phyloP scores from a whole-genome alignment of 129 eudicot species.

The Centrapalus pauciflorus region DNA sequence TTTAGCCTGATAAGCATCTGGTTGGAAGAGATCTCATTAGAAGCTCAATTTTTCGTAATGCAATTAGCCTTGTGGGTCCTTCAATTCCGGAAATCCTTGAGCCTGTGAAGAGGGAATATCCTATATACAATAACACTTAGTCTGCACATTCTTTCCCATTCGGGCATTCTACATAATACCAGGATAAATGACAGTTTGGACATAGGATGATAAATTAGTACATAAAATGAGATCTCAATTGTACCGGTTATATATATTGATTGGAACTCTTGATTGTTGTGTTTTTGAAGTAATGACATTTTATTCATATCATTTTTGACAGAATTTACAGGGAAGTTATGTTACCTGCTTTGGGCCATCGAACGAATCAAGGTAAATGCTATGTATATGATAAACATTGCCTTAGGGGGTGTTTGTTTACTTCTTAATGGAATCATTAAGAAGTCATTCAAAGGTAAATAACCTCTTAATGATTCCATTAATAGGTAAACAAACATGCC shows the following conservation, averaged over 20 bases:
- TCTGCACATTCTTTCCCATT: constrained; percentile 5
- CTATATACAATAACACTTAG: neutral
- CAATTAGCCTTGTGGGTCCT: constrained; percentile 69
- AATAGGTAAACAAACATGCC: too few relatives aligned
- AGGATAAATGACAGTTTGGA: constrained; percentile 12
- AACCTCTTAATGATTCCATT: too few relatives aligned
- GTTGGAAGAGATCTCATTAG: constrained; percentile 57
- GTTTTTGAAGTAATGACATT: neutral
- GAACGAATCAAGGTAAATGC: neutral
- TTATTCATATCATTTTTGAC: neutral
- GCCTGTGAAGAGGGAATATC: constrained; percentile 24
- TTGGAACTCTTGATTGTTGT: neutral
- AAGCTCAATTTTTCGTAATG: constrained; percentile 62
- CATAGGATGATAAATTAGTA: neutral
- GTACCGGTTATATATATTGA: neutral
- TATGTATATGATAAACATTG: neutral
- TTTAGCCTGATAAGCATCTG: constrained; percentile 46
- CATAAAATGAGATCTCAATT: constrained; percentile 11
- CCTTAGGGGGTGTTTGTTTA: too few relatives aligned
- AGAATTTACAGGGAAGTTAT: neutral
- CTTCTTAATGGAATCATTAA: too few relatives aligned
- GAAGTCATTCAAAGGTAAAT: too few relatives aligned
- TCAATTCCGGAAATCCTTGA: constrained; percentile 46
- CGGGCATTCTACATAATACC: neutral
- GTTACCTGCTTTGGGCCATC: neutral